Conservation (phyloP, 2,329 filamentous ascomycete species). For the Fonsecaea monophora region DNA sequence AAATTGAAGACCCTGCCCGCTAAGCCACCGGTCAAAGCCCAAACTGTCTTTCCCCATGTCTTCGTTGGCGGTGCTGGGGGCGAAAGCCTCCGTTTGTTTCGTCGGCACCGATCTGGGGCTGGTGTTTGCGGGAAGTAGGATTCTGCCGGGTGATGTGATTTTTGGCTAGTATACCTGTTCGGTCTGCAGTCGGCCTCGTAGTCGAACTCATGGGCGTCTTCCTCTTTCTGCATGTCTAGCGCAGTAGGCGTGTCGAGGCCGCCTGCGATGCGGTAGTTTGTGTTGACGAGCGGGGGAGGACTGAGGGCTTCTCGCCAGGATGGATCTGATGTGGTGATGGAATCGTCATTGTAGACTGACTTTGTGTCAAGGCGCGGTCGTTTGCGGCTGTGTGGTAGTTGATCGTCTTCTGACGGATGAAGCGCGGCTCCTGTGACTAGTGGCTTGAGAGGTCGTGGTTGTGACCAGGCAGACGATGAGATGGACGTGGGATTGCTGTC, state of each 20-base stretch:
- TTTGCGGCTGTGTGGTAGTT: slow-evolving; percentile 22
- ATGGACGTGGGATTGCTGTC: slow-evolving; percentile 5
- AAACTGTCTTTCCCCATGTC: slow-evolving; percentile 52
- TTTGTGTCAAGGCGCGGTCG: slow-evolving; percentile 21
- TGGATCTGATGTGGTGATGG: neutral
- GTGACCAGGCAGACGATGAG: slow-evolving; percentile 13
- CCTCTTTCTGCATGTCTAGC: slow-evolving; percentile 40
- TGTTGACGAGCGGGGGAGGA: slow-evolving; percentile 48
- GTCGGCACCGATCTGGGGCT: slow-evolving; percentile 11
- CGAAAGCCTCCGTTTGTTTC: slow-evolving; percentile 22
- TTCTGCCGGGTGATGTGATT: slow-evolving; percentile 37
- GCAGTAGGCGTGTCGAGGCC: slow-evolving; percentile 44
- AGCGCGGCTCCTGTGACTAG: slow-evolving; percentile 10
- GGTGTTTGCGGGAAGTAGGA: slow-evolving; percentile 32
- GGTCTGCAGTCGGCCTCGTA: slow-evolving; percentile 52
- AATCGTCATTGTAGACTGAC: slow-evolving; percentile 1
- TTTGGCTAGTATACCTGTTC: slow-evolving; percentile 51
- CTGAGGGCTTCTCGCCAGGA: slow-evolving; percentile 36
- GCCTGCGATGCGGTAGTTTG: slow-evolving; percentile 48
- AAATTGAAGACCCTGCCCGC: slow-evolving; percentile 82
- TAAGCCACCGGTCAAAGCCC: slow-evolving; percentile 50
- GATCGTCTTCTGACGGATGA: neutral
- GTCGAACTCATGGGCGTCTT: slow-evolving; percentile 38
- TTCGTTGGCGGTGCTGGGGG: slow-evolving; percentile 20
- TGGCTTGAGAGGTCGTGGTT: slow-evolving; percentile 1